Conservation (phyloP, 1,284 basidiomycete genomes). For the Rhodofomes roseus region DNA sequence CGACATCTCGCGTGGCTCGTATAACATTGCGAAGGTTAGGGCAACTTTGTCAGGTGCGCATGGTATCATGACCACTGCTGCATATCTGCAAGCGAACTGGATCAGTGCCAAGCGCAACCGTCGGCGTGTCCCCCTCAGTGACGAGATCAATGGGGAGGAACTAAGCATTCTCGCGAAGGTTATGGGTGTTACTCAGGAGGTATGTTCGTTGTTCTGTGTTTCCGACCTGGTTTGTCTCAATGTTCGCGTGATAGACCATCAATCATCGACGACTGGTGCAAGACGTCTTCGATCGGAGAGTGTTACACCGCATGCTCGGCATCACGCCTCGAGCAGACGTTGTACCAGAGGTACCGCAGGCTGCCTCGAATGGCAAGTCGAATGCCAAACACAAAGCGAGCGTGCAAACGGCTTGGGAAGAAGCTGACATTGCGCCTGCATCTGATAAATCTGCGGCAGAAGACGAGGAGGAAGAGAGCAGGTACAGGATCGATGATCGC, state of each 20-base stretch:
- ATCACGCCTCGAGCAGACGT: conserved; percentile 33
- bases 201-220: conserved; percentile 22
- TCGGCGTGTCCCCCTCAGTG: conserved; percentile 42
- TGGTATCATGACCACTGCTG: conserved; percentile 73
- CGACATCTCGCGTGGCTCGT: conserved; percentile 90
- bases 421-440: conserved; percentile 36
- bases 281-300: conserved; percentile 63
- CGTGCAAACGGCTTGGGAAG: conserved; percentile 35
- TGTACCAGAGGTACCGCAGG: conserved; percentile 16
- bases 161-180: conserved; percentile 81
- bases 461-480: conserved; percentile 43
- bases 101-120: conserved; percentile 51
- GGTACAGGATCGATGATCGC: conserved; percentile 46
- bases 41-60: conserved; percentile 85
- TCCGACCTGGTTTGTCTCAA: background rate
- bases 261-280: conserved; percentile 67
- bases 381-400: conserved; percentile 22
- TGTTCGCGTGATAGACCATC: conserved; percentile 49
- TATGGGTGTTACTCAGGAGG: conserved; percentile 82
- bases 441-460: conserved; percentile 16
- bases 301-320: conserved; percentile 60
- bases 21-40: conserved; percentile 78
- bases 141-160: conserved; percentile 51
- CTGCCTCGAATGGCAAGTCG: conserved; percentile 5
- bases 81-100: conserved; percentile 57